Base-by-base conservation (phyloP, 805 yeast genomes). In the Helenozyma rhizophorensis region DNA sequence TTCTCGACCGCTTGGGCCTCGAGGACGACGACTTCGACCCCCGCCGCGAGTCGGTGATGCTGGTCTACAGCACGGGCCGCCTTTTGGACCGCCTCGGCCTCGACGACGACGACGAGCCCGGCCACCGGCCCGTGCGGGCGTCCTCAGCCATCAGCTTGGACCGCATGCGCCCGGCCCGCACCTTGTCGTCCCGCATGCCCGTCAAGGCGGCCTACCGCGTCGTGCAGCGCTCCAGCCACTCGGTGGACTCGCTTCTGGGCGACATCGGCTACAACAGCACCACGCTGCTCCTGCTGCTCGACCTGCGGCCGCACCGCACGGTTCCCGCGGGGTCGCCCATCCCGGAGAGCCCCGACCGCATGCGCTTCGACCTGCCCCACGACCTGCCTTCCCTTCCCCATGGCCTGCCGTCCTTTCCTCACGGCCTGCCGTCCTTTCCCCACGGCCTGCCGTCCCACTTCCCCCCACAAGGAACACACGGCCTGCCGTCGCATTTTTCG, bases 1-100 rank as follows among this genome's bases (percentile, higher is more conserved):
- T 67, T 19, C 48, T 67, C 9, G 72, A 67, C 39, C 39, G 50
- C 6, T 34, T 46, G 12, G 49, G 39, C 21, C 36, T 46, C 28
- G 48, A 43, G 13, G 50, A 46, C 9, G 50, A 44, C 13, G 28
- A 15, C 19, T 42, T 39, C 21, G 38, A 30, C 14, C 43, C 40
- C 4, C 34, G 42, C 29, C 40, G 50, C 13, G 48, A 39, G 23
- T 39, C 44, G 13, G 31, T 30, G 3, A 30, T 25, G 10, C 48
- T 44, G 48, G 17, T 44, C n/a, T 43, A 34, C 19, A 39, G 47
- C 25, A 33, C 38, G 4, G 43, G 43, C 14, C 26, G 45, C 18
- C 28, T 30, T 13, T 29, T 32, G 21, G 45, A 40, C 23, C 51
- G 68, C 5, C 42, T 63, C 27, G 61, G 53, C 6, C 44, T 61